phyloP scores from a whole-genome alignment of 306 rosid genomes.

The Gastrolobium villosum region DNA sequence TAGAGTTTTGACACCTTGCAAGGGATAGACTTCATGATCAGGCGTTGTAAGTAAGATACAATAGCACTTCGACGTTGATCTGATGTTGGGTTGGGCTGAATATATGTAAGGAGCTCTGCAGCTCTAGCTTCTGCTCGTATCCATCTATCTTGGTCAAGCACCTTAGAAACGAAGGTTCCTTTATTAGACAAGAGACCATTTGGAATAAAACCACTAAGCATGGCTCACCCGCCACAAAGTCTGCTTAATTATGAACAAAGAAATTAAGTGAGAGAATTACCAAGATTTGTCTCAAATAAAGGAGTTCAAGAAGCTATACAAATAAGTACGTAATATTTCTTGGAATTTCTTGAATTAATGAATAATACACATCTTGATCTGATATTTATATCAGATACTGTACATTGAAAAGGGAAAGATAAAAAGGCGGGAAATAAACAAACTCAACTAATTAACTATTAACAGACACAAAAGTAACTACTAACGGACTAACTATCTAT shows the following conservation, averaged over 20 bases:
- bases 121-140: slow-evolving; percentile 70
- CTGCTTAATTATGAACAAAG: slow-evolving; percentile 1
- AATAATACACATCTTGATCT: no score
- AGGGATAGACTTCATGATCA: slow-evolving; percentile 61
- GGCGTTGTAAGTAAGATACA: slow-evolving; percentile 62
- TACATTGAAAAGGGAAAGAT: no score
- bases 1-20: slow-evolving; percentile 65
- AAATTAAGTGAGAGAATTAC: not conserved
- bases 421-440: no score
- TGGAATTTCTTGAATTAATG: no score
- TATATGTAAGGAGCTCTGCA: slow-evolving; percentile 61
- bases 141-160: slow-evolving; percentile 71
- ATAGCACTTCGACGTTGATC: slow-evolving; percentile 68
- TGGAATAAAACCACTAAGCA: slow-evolving; percentile 64
- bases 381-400: no score
- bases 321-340: not conserved
- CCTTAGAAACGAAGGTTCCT: slow-evolving; percentile 56
- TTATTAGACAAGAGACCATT: slow-evolving; percentile 68
- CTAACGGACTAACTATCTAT: no score
- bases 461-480: no score
- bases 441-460: no score
- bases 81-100: slow-evolving; percentile 71
- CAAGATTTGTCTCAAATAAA: not conserved
- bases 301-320: slow-evolving; percentile 1
- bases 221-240: slow-evolving; percentile 32